A percentile compares a stretch with the other conserved stretches of the same genome.
These are phyloP conservation scores for Candida krabiensis DNA, from an alignment of 805 yeast genomes.

Conservation along the genomic window DNA sequence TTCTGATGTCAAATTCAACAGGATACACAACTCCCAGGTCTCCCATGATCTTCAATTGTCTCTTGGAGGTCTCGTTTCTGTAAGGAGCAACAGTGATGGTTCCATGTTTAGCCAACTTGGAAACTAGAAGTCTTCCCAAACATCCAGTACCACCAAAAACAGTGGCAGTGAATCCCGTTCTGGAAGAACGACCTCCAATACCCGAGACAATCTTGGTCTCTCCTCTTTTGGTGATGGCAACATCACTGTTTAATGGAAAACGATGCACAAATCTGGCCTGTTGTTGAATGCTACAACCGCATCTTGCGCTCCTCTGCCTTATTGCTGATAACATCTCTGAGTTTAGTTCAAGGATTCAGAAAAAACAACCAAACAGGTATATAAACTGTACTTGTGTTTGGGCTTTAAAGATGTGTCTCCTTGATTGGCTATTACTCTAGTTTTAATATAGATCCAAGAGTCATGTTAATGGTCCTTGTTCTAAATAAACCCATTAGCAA, in stretches of 20 bases:
- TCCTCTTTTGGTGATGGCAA: conserved; percentile 72
- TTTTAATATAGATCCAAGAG: too few relatives aligned
- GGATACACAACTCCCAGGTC: conserved; percentile 86
- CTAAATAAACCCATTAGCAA: conserved; percentile 1
- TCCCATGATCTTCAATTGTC: conserved; percentile 79
- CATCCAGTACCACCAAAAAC: conserved; percentile 84
- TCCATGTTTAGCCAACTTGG: conserved; percentile 81
- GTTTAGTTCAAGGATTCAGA: not conserved
- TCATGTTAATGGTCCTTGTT: too few relatives aligned
- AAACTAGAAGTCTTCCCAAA: conserved; percentile 68
- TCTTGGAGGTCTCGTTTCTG: conserved; percentile 74
- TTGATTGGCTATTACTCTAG: too few relatives aligned
- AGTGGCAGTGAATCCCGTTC: conserved; percentile 87
- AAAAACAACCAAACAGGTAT: too few relatives aligned
- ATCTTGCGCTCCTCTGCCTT: not conserved
- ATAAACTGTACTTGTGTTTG: too few relatives aligned
- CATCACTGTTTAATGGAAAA: conserved; percentile 51
- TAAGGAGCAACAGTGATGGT: conserved; percentile 75
- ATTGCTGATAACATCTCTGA: not conserved
- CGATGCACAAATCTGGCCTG: conserved; percentile 25
- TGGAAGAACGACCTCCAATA: conserved; percentile 77
- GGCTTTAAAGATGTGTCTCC: too few relatives aligned
- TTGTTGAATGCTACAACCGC: conserved; percentile 16
- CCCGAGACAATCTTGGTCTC: conserved; percentile 73
- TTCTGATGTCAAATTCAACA: conserved; percentile 80